Percentiles rank a stretch among this genome's conserved stretches.
Evolutionary conservation across 192 early-diverging fungal genomes (phyloP).

Genomic region (Coemansia biformis): DNA sequence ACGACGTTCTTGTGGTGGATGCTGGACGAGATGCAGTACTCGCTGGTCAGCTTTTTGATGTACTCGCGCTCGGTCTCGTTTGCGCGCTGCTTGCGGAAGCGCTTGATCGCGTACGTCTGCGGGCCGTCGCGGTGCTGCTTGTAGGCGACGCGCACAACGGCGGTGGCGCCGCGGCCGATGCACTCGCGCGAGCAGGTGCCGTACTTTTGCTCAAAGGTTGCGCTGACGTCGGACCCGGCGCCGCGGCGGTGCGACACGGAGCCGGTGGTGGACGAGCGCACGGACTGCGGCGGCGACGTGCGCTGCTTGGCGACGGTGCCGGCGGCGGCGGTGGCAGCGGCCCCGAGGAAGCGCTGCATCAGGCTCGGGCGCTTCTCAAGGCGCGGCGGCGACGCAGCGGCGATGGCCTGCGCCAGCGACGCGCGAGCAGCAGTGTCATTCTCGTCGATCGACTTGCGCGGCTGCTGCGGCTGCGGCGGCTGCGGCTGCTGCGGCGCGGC

Average conservation of each 20-base stretch:
- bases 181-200: constrained; percentile 66
- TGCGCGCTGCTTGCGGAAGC: constrained; percentile 81
- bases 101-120: constrained; percentile 83
- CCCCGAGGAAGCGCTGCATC: constrained; percentile 48
- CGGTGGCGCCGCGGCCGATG: constrained; percentile 87
- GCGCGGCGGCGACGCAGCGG: constrained; percentile 25
- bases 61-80: constrained; percentile 90
- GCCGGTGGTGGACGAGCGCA: constrained; percentile 25
- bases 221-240: constrained; percentile 22
- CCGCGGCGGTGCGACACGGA: constrained; percentile 16
- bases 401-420: constrained; percentile 37
- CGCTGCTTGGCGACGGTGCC: constrained; percentile 15
- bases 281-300: constrained; percentile 26
- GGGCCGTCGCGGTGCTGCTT: constrained; percentile 60
- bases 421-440: constrained; percentile 16
- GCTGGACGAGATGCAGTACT: constrained; percentile 92
- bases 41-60: constrained; percentile 88
- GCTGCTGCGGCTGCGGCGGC: too few species aligned
- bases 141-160: constrained; percentile 82
- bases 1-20: constrained; percentile 89
- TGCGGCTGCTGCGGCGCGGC: too few species aligned
- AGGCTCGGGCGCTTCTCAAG: constrained; percentile 47
- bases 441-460: too few species aligned
- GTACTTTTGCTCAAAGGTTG: constrained; percentile 67
- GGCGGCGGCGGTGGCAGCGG: constrained; percentile 6